Evolutionary conservation across 805 yeast genomes (phyloP), one percentile per base, ranked within the genome.

Genomic region (Isabelozyma pseudorhagii): DNA sequence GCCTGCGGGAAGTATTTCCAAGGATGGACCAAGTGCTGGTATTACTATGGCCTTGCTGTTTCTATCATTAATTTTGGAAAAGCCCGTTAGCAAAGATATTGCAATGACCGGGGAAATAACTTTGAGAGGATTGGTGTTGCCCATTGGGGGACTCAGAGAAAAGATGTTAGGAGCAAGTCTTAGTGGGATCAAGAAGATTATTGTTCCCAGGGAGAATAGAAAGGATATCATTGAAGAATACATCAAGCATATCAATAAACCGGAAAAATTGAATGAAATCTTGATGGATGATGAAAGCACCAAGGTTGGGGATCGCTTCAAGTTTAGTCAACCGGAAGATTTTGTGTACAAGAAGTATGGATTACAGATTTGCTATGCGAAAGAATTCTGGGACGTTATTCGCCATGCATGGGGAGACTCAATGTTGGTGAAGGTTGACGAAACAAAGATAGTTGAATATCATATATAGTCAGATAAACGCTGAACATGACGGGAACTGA

Each of bases 51-150:
- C 81, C 2, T 62, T 75, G 44, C 73, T 71, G 70, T 73, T 77
- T 47, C 61, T 77, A 31, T 76, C 80, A 1, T 61, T 77, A 48
- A 56, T 75, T 6, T 58, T 77, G 38, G 71, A 74, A 46, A 74
- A 68, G 46, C 77, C 79, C 1, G 76, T 77, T 6, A 75, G 77
- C 0, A 58, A 62, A 11, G 69, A 72, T 46, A 70, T 86, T 45
- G 96, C 96, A 46, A 86, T 89, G 94, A 89, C 96, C 1, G 96
- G 96, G 5, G 96, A 88, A 64, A 84, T 88, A 52, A 87, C 94
- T 0, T 74, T 89, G 4, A 70, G 93, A 41, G 96, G 96, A 5
- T 75, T 84, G 55, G 86, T 89, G 0, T 71, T 89, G 42, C 92
- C 92, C 7, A 88, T 89, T 55, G 96, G 96, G 5, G 96, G 96